These are phyloP conservation scores for Mortierella antarctica DNA, from an alignment of 192 early-diverging fungal species.

Conservation along the genomic window DNA sequence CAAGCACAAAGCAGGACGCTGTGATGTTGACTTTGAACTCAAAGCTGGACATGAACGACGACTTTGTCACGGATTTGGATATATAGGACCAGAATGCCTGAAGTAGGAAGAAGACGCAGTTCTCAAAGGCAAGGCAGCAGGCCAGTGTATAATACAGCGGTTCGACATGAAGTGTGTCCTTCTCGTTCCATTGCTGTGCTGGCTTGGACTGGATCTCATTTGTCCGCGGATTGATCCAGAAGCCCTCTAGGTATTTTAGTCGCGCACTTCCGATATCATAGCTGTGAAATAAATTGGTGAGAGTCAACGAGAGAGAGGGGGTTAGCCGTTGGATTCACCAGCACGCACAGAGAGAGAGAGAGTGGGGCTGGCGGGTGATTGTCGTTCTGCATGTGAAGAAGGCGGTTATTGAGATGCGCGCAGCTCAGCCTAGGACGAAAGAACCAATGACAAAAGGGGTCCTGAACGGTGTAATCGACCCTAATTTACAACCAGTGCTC, in stretches of 20 bases:
- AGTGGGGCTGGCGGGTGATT: not conserved
- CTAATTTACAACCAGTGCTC: too few species aligned
- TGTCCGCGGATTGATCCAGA: slow-evolving; percentile 39
- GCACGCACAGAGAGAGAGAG: not conserved
- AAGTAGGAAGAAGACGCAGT: slow-evolving; percentile 28
- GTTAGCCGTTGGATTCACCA: too few species aligned
- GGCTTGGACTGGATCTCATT: slow-evolving; percentile 30
- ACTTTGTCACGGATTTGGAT: slow-evolving; percentile 43
- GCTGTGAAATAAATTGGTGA: not conserved
- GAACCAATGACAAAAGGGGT: too few species aligned
- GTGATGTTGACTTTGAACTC: slow-evolving; percentile 46
- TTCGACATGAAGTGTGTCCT: slow-evolving; percentile 29
- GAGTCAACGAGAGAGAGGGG: not conserved
- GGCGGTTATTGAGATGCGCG: too few species aligned
- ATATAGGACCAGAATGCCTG: slow-evolving; percentile 48
- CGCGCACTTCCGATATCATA: slow-evolving; percentile 46
- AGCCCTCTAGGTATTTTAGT: slow-evolving; percentile 46
- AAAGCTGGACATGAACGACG: slow-evolving; percentile 51
- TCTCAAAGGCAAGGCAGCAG: slow-evolving; percentile 29
- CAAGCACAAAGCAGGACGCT: slow-evolving; percentile 12
- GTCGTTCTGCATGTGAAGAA: too few species aligned
- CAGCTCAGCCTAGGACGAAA: too few species aligned
- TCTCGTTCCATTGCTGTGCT: slow-evolving; percentile 18
- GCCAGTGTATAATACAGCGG: slow-evolving; percentile 51
- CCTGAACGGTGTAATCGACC: too few species aligned